phyloP scores from a whole-genome alignment of 2,329 filamentous ascomycete genomes.

The Fusarium ramigenum region DNA sequence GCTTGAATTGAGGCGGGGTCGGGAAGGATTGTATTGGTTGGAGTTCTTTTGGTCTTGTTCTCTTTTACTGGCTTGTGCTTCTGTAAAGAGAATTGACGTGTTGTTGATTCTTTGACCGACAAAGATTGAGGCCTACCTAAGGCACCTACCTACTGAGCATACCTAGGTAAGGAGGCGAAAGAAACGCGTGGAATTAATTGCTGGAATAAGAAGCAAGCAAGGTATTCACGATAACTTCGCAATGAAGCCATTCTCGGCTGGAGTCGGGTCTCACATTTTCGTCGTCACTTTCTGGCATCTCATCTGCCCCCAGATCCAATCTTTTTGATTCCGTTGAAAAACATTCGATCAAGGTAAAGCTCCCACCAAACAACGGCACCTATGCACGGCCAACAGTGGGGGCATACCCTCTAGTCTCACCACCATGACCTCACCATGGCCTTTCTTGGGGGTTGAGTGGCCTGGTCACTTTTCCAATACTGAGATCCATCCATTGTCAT shows the following conservation, averaged over 20 bases:
- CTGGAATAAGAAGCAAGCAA: neutral
- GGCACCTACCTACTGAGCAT: neutral
- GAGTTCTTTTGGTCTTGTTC: neutral
- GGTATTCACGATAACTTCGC: neutral
- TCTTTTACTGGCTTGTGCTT: neutral
- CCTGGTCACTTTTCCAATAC: conserved; percentile 8
- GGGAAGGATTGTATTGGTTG: conserved; percentile 24
- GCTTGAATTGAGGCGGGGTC: conserved; percentile 33
- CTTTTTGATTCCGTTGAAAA: conserved; percentile 6
- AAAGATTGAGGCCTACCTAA: neutral
- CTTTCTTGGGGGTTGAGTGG: conserved; percentile 6
- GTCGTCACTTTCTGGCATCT: neutral
- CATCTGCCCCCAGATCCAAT: conserved; percentile 18
- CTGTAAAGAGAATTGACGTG: conserved; percentile 5
- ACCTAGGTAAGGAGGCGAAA: neutral
- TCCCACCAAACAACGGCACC: conserved; percentile 13
- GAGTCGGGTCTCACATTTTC: conserved; percentile 23
- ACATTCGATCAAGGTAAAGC: conserved; percentile 32
- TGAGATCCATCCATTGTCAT: conserved; percentile 3
- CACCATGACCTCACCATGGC: conserved; percentile 41
- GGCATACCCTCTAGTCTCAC: conserved; percentile 27
- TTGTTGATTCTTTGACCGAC: neutral
- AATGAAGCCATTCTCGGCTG: conserved; percentile 29
- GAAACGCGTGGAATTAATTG: too few species aligned
- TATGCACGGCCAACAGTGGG: conserved; percentile 24